Percentiles rank a stretch among this genome's conserved stretches.
These are phyloP conservation scores for Pittosporum tobira DNA, from an alignment of 129 eudicot genomes.

Conservation along the genomic window DNA sequence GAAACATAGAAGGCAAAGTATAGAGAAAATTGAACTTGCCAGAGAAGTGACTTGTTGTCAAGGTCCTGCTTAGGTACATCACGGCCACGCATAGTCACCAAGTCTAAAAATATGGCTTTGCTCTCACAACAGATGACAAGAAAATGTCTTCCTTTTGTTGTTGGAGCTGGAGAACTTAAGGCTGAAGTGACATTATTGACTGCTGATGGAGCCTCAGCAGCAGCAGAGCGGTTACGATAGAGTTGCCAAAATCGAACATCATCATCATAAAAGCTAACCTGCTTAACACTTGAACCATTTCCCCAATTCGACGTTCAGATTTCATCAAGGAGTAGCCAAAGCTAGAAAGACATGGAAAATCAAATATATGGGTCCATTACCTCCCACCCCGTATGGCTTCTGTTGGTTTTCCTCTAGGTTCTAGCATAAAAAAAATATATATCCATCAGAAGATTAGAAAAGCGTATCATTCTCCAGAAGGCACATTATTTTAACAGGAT, in stretches of 20 bases:
- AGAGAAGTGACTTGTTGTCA: conserved; percentile 82
- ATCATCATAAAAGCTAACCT: conserved; percentile 93
- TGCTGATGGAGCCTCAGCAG: conserved; percentile 95
- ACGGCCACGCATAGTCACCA: conserved; percentile 97
- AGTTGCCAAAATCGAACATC: conserved; percentile 95
- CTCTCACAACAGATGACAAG: conserved; percentile 94
- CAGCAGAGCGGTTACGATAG: conserved; percentile 84
- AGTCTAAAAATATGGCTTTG: conserved; percentile 82
- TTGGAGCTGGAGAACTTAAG: conserved; percentile 72
- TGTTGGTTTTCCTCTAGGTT: conserved; percentile 82
- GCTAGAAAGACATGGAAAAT: conserved; percentile 3
- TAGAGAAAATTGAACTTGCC: conserved; percentile 41
- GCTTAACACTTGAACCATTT: conserved; percentile 72
- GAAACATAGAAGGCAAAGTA: neutral
- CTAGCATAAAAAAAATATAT: conserved; percentile 25
- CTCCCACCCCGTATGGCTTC: conserved; percentile 97
- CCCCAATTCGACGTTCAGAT: conserved; percentile 18
- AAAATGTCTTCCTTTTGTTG: conserved; percentile 94
- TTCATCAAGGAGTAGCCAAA: conserved; percentile 5
- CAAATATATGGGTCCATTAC: conserved; percentile 28
- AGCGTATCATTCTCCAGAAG: neutral
- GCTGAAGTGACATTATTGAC: conserved; percentile 66
- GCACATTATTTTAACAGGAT: neutral
- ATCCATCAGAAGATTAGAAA: conserved; percentile 5
- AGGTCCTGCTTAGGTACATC: conserved; percentile 96